Evolutionary conservation across 805 yeast species (phyloP).

Genomic region (Candida germanica): DNA sequence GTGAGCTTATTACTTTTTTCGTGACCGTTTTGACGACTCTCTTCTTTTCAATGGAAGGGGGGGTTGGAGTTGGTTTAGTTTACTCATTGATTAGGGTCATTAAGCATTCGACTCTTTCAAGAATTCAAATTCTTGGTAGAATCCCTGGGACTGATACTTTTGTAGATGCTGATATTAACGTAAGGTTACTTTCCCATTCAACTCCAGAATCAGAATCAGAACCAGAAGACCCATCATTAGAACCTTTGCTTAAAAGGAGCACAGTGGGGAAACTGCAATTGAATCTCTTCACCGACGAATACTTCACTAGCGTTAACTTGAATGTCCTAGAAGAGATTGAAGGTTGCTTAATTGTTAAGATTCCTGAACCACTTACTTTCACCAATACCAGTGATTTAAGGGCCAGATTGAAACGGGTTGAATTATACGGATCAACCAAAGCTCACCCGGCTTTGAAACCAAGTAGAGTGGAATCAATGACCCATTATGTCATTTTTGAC

Average conservation of each 20-base stretch:
- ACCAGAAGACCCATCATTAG: neutral
- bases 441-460: conserved; percentile 43
- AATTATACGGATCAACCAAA: conserved; percentile 40
- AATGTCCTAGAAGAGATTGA: conserved; percentile 41
- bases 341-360: conserved; percentile 41
- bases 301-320: conserved; percentile 33
- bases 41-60: conserved; percentile 74
- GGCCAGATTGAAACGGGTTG: conserved; percentile 37
- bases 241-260: too few species aligned
- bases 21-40: conserved; percentile 39
- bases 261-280: conserved; percentile 17
- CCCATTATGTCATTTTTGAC: conserved; percentile 40
- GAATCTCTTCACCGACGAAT: conserved; percentile 33
- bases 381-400: conserved; percentile 40
- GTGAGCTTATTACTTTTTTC: conserved; percentile 56
- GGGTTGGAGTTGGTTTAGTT: conserved; percentile 82
- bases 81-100: conserved; percentile 74
- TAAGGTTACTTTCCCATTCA: conserved; percentile 6
- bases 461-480: conserved; percentile 35
- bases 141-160: conserved; percentile 39
- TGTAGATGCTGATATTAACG: conserved; percentile 36
- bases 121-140: conserved; percentile 45
- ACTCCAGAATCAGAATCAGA: neutral
- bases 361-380: conserved; percentile 44
- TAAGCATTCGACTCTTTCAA: conserved; percentile 38